These are phyloP conservation scores for Stephania cephalantha DNA, from an alignment of 164 flowering plant genomes.

Conservation along the genomic window DNA sequence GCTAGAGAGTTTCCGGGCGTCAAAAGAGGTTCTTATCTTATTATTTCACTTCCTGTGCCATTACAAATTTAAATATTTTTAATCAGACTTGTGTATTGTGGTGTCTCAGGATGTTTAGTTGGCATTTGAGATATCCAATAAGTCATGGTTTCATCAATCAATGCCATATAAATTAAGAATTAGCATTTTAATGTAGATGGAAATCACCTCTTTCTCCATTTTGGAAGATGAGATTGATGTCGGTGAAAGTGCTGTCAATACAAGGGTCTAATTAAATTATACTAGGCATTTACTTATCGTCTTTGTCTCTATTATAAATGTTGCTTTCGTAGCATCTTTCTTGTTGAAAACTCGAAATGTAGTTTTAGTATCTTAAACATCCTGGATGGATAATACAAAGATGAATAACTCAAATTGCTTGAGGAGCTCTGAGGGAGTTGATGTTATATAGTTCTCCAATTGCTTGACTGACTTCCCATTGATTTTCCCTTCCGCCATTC, in stretches of 20 bases:
- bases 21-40: conserved; percentile 60
- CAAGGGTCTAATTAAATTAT: not conserved
- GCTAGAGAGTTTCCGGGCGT: conserved; percentile 85
- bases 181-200: conserved; percentile 1
- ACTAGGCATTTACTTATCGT: no score
- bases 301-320: not conserved
- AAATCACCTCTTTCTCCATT: not conserved
- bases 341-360: not conserved
- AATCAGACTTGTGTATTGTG: not conserved
- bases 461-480: no score
- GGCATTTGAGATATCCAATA: not conserved
- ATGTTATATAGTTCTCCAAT: no score
- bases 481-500: no score
- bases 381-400: no score
- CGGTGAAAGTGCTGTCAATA: not conserved
- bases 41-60: not conserved
- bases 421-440: no score
- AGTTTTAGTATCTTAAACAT: no score
- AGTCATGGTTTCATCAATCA: not conserved
- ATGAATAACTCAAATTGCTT: no score
- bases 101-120: not conserved
- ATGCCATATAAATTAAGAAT: not conserved
- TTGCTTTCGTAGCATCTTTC: not conserved
- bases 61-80: not conserved
- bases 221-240: no score